phyloP scores from a whole-genome alignment of 345 rosid species.

The Eucalyptus microcorys region DNA sequence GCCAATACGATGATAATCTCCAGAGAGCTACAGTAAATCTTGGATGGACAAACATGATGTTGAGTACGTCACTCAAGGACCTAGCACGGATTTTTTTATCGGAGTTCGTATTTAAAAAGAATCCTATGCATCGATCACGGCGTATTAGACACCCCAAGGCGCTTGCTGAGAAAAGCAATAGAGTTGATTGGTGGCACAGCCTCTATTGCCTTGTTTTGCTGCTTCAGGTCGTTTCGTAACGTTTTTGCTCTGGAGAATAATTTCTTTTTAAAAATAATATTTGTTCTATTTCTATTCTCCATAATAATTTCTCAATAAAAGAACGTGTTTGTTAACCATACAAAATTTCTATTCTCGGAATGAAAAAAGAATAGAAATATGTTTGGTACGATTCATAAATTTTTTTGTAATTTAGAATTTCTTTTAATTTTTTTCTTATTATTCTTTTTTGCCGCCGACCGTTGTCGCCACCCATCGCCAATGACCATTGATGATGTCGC shows the following conservation, averaged over 20 bases:
- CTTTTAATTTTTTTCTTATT: too few species aligned
- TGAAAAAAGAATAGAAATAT: too few species aligned
- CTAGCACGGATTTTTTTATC: background rate
- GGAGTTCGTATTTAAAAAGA: background rate
- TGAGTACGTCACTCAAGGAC: too few species aligned
- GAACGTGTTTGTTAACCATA: fast-evolving
- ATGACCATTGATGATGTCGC: too few species aligned
- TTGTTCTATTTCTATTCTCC: too few species aligned
- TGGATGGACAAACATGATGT: background rate
- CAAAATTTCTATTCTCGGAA: too few species aligned
- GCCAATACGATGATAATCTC: fast-evolving
- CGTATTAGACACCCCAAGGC: fast-evolving
- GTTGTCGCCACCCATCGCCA: fast-evolving
- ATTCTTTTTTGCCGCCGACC: too few species aligned
- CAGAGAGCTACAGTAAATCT: background rate
- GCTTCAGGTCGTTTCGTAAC: fast-evolving
- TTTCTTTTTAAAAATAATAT: too few species aligned
- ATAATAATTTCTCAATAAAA: too few species aligned
- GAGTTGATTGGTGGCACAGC: fast-evolving
- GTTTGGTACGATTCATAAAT: too few species aligned
- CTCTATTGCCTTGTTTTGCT: background rate
- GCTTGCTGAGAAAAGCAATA: background rate
- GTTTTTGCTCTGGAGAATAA: too few species aligned
- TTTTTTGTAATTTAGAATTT: too few species aligned
- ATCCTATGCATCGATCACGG: fast-evolving